phyloP scores from a whole-genome alignment of 148 eudicot species.

The Euryodendron excelsum region DNA sequence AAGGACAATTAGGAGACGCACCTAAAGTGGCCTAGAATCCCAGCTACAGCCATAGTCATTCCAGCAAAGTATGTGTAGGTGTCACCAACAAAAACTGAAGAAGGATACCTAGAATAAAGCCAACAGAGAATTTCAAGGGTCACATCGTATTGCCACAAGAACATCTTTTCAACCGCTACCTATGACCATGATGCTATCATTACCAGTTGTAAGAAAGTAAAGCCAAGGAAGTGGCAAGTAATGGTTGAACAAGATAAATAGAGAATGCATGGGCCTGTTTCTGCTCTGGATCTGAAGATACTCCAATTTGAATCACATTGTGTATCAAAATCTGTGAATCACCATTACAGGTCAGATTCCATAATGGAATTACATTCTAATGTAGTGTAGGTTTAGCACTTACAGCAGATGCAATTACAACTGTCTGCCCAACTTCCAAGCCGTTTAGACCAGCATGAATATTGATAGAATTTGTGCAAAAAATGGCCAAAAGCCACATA shows the following conservation, averaged over 20 bases:
- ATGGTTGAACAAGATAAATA: constrained; percentile 88
- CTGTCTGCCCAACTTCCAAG: constrained; percentile 99
- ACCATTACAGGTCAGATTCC: constrained; percentile 18
- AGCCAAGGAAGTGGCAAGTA: constrained; percentile 91
- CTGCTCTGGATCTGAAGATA: constrained; percentile 62
- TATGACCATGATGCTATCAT: not conserved
- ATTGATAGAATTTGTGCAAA: constrained; percentile 94
- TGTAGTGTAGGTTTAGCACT: constrained; percentile 27
- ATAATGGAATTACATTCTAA: not conserved
- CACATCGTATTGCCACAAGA: not conserved
- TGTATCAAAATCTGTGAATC: constrained; percentile 74
- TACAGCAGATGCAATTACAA: constrained; percentile 88
- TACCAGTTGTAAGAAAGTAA: constrained; percentile 95
- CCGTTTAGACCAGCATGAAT: constrained; percentile 99
- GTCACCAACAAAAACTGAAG: constrained; percentile 98
- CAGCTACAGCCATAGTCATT: constrained; percentile 97
- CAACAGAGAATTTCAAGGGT: not conserved
- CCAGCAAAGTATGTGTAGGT: constrained; percentile 97
- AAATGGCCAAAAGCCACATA: constrained; percentile 91
- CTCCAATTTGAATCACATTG: constrained; percentile 93
- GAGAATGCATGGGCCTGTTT: constrained; percentile 99
- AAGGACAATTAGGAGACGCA: constrained; percentile 21
- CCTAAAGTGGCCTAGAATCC: constrained; percentile 96
- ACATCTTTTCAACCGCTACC: not conserved
- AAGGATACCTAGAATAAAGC: constrained; percentile 70